Evolutionary conservation across 2,329 filamentous ascomycete genomes (phyloP).

Genomic region (Penicillium sp.): DNA sequence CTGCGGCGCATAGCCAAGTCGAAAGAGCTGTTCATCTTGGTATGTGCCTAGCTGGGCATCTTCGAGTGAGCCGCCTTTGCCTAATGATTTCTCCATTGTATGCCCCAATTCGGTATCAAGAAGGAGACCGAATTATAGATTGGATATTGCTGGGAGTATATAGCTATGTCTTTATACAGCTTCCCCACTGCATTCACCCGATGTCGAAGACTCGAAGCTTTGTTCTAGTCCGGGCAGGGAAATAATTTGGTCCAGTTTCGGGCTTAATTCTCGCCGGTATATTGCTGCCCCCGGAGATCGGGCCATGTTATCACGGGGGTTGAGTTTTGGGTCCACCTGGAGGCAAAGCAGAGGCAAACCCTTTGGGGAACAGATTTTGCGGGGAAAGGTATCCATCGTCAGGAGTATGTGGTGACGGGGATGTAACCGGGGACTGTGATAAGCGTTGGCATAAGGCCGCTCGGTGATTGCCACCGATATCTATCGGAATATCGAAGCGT

Average conservation of each 20-base stretch:
- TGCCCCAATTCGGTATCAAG: background rate
- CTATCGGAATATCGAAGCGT: no score
- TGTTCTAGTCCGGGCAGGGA: background rate
- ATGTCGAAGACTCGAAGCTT: background rate
- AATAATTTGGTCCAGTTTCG: background rate
- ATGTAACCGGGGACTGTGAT: no score
- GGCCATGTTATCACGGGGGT: background rate
- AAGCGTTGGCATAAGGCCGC: no score
- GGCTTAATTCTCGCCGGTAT: background rate
- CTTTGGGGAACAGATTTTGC: background rate
- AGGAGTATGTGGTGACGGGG: no score
- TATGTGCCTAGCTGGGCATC: conserved; percentile 2
- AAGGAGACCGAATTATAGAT: background rate
- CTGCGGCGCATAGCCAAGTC: conserved; percentile 10
- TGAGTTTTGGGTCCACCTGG: background rate
- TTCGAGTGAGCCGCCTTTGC: background rate
- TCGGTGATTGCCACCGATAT: no score
- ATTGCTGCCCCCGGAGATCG: background rate
- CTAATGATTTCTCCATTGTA: background rate
- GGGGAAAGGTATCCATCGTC: background rate
- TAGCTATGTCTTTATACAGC: conserved; percentile 3
- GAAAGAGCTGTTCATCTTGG: conserved; percentile 8
- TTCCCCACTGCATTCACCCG: background rate
- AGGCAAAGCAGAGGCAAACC: background rate
- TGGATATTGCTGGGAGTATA: background rate